Conservation (phyloP, 164 flowering plant genomes). For the Pachysandra terminalis region DNA sequence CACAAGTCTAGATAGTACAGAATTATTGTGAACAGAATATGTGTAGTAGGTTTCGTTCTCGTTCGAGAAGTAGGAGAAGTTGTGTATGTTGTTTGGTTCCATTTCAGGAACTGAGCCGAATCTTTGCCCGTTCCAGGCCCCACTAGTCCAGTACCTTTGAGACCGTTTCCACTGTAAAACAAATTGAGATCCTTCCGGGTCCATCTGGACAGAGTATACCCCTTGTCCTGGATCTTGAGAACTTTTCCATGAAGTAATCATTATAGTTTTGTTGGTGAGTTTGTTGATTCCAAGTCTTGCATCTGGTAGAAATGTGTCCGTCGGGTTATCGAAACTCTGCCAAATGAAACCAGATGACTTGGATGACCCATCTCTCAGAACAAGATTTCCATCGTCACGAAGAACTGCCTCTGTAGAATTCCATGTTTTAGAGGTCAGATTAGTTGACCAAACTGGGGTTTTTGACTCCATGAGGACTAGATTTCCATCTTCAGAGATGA, state of each 20-base stretch:
- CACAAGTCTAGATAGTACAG: background rate
- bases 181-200: background rate
- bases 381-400: background rate
- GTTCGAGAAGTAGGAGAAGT: too few species aligned
- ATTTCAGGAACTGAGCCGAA: background rate
- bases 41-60: background rate
- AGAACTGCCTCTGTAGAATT: background rate
- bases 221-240: background rate
- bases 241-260: constrained; percentile 10
- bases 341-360: background rate
- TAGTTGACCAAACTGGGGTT: background rate
- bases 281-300: constrained; percentile 5
- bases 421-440: background rate
- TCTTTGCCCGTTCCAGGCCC: background rate
- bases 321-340: constrained; percentile 15
- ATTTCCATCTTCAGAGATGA: background rate
- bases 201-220: background rate
- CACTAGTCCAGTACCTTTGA: background rate
- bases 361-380: background rate
- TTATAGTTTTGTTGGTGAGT: background rate
- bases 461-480: background rate
- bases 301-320: constrained; percentile 3
- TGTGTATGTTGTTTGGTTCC: too few species aligned
- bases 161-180: background rate
- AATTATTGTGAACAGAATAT: background rate